Base-by-base conservation (phyloP, 148 eudicot genomes). In the Heliamphora exappendiculata region DNA sequence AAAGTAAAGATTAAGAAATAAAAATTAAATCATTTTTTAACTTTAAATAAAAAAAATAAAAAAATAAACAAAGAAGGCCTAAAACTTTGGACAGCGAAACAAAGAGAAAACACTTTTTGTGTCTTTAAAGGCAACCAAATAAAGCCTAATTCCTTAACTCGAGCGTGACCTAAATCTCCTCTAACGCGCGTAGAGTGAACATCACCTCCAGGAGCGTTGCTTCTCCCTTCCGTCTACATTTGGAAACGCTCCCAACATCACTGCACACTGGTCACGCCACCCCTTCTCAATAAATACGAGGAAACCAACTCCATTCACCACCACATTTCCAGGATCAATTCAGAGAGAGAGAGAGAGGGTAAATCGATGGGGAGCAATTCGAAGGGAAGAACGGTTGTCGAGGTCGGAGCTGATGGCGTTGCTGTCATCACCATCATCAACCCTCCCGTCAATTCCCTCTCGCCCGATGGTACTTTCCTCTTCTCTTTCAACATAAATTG, bases 391-490 rank as follows among this genome's bases (percentile, higher is more conserved):
- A 89, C 96, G 28, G 75, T 79, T 31, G 85, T 91, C 70, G 89
- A 89, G 66, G 96, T 91, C 29, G 96, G 93, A 79, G 75, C 84
- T 31, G 96, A 89, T 78, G 96, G 91, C 28, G 93, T 91, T 12
- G 96, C 90, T 16, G 36, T 89, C 53, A 89, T 91, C 87, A 91
- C 96, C 80, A 88, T 91, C 85, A 51, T 85, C 76, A 91, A 91
- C 76, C 91, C 96, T 51, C 93, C 93, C 31, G 96, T 91, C 55
- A 89, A 91, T 84, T 91, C 96, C 49, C 91, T 91, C 58, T 85
- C 96, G 29, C 36, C 83, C 1, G 85, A 85, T 42, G 85, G 93
- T 89, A 84, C 22, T 49, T 22, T 39, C 5, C 57, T 33, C n/a
- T 5, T 34, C 39, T 47, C 62, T 50, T 50, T 54, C 22, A 2